Base-by-base conservation (phyloP, 805 yeast species). In the Monosporozyma servazzii region DNA sequence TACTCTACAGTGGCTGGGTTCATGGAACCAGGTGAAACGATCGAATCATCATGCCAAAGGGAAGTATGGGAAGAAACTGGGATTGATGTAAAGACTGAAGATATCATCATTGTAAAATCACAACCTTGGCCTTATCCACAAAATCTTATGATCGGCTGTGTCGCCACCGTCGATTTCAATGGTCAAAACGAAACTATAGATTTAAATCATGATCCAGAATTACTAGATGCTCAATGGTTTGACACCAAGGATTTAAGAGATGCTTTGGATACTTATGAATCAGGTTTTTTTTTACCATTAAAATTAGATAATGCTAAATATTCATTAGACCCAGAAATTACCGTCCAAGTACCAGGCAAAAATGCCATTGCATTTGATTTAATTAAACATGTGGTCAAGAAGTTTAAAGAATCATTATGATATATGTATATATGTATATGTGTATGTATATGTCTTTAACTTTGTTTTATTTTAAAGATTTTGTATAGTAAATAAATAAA, bases 51-150 rank as follows among this genome's bases (percentile, higher is more conserved):
- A 11, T 86, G 91, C 21, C 72, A 82, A 45, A 74, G 99, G 56
- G 99, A 91, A 66, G 84, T 87, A 30, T 90, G 93, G 88, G 99
- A 91, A 66, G 99, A 91, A 67, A 84, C 97, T 5, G 99, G 99
- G 7, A 85, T 88, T 36, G 75, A 69, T 25, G 49, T 81, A 81
- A 49, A 57, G 68, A 3, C 66, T 75, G 29, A 70, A 71, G 66
- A 76, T 3, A 84, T 91, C 29, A 68, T 74, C 48, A 75, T 91
- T 49, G 69, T 84, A 21, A 74, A 81, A 59, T 79, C 93, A 11
- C 98, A 91, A 69, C 98, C 99, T 3, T 91, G 99, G 99, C 99
- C 99, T 17, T 91, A 82, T 67, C 98, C 98, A 1, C 89, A 88
- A 0, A 88, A 84, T 64, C 69, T 91, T 59, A 91, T 91, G 98